Conservation (phyloP, 2,329 filamentous ascomycete genomes). For the Arthrinium puccinioides region DNA sequence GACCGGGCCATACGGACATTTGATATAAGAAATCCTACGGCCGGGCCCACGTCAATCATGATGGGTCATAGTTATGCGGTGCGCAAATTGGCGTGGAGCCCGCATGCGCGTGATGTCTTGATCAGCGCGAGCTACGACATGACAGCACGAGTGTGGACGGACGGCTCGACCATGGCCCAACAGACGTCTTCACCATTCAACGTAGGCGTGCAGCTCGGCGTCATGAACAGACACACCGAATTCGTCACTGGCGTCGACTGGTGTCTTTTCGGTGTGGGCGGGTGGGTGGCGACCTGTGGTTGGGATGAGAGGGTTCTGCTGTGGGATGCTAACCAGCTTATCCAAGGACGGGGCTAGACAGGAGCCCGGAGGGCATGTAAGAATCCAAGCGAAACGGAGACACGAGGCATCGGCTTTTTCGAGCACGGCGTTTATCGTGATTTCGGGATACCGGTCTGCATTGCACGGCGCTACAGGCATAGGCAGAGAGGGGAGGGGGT, state of each 20-base stretch:
- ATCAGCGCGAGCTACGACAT: slow-evolving; percentile 95
- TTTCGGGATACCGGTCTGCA: no score
- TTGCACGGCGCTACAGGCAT: no score
- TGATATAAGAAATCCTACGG: slow-evolving; percentile 71
- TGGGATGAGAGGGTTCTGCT: slow-evolving; percentile 91
- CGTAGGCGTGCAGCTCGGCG: slow-evolving; percentile 65
- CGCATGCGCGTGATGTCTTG: slow-evolving; percentile 82
- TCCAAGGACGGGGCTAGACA: slow-evolving; percentile 3
- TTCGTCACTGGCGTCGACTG: slow-evolving; percentile 96
- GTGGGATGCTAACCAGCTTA: slow-evolving; percentile 64
- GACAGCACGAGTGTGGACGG: slow-evolving; percentile 91
- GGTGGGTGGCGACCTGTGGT: slow-evolving; percentile 89
- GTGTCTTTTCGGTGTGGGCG: slow-evolving; percentile 92
- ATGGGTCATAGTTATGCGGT: slow-evolving; percentile 89
- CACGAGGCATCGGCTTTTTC: no score
- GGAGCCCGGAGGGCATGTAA: no score
- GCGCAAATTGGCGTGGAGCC: slow-evolving; percentile 80
- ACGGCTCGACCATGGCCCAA: slow-evolving; percentile 45
- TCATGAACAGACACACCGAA: slow-evolving; percentile 91
- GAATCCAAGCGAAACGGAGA: no score
- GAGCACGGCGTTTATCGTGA: no score
- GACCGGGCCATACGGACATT: slow-evolving; percentile 84
- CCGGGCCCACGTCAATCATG: slow-evolving; percentile 67
- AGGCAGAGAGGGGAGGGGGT: no score
- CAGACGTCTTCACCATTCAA: slow-evolving; percentile 26